A percentile compares a stretch with the other conserved stretches of the same genome.
Conservation (phyloP, 208 protist genomes). For the Leptomonas pyrrhocoris region DNA sequence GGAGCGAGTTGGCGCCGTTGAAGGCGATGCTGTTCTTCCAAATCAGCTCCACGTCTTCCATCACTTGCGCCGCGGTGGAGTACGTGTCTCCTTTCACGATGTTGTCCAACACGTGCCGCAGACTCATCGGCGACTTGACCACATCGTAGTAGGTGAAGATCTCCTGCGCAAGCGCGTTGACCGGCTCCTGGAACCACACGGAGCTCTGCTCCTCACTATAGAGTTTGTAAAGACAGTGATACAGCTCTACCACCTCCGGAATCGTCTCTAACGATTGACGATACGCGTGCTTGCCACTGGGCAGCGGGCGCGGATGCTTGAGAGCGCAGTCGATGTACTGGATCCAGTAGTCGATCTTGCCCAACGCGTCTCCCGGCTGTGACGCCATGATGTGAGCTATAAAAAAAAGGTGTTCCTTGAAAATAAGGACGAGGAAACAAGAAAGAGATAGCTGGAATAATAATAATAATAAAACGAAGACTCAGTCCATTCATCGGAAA, state of each 20-base stretch:
- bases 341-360: slow-evolving; percentile 70
- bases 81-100: slow-evolving; percentile 61
- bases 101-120: slow-evolving; percentile 66
- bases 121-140: slow-evolving; percentile 64
- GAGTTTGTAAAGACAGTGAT: slow-evolving; percentile 79
- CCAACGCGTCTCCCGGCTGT: slow-evolving; percentile 35
- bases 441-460: too few species aligned
- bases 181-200: slow-evolving; percentile 74
- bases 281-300: slow-evolving; percentile 66
- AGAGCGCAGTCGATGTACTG: slow-evolving; percentile 73
- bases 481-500: too few species aligned
- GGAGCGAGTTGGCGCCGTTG: slow-evolving; percentile 59
- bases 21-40: slow-evolving; percentile 78
- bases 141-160: slow-evolving; percentile 78
- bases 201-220: slow-evolving; percentile 76
- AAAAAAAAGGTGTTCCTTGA: neutral
- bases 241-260: slow-evolving; percentile 68
- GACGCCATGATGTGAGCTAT: slow-evolving; percentile 26
- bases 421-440: too few species aligned
- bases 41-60: slow-evolving; percentile 70
- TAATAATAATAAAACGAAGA: too few species aligned
- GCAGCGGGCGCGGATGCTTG: slow-evolving; percentile 62
- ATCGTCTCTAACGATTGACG: slow-evolving; percentile 40
- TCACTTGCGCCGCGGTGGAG: slow-evolving; percentile 53
- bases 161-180: slow-evolving; percentile 68